Evolutionary conservation across 805 yeast species (phyloP).

Genomic region (Saccharomycopsis babjevae): DNA sequence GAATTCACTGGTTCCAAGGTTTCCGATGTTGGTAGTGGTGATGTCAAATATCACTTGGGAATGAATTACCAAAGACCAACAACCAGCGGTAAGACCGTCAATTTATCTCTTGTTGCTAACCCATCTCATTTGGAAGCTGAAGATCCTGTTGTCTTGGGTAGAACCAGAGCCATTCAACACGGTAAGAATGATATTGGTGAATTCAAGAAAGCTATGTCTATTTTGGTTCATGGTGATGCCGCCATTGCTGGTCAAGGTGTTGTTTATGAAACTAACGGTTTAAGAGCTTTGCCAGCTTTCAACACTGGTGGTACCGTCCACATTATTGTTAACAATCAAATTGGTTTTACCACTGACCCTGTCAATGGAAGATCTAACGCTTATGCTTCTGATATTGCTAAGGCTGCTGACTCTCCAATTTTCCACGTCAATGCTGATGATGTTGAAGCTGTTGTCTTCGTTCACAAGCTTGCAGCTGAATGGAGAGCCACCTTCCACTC

Average conservation of each 20-base stretch:
- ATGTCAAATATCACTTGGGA: slow-evolving; percentile 97
- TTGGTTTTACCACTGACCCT: slow-evolving; percentile 99
- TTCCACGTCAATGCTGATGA: slow-evolving; percentile 99
- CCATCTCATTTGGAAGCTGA: slow-evolving; percentile 99
- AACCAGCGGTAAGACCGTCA: slow-evolving; percentile 93
- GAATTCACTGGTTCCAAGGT: slow-evolving; percentile 90
- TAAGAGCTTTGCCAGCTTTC: slow-evolving; percentile 84
- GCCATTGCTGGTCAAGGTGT: slow-evolving; percentile 99
- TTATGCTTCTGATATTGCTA: slow-evolving; percentile 96
- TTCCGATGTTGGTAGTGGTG: slow-evolving; percentile 96
- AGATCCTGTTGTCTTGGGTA: slow-evolving; percentile 97
- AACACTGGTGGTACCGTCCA: slow-evolving; percentile 98
- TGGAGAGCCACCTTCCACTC: slow-evolving; percentile 96
- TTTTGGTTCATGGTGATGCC: slow-evolving; percentile 96
- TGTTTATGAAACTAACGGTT: slow-evolving; percentile 96
- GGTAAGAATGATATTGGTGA: slow-evolving; percentile 79
- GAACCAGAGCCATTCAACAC: slow-evolving; percentile 92
- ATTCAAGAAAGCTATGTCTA: slow-evolving; percentile 80
- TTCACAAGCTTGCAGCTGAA: slow-evolving; percentile 95
- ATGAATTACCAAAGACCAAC: slow-evolving; percentile 99
- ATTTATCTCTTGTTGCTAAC: slow-evolving; percentile 92
- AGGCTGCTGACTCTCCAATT: slow-evolving; percentile 93
- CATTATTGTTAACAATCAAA: slow-evolving; percentile 93
- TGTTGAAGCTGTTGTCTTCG: slow-evolving; percentile 83
- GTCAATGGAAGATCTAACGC: slow-evolving; percentile 95